A percentile compares a stretch with the other conserved stretches of the same genome.
phyloP scores from a whole-genome alignment of 177 flowering plant species.

The Vitis hybrid region DNA sequence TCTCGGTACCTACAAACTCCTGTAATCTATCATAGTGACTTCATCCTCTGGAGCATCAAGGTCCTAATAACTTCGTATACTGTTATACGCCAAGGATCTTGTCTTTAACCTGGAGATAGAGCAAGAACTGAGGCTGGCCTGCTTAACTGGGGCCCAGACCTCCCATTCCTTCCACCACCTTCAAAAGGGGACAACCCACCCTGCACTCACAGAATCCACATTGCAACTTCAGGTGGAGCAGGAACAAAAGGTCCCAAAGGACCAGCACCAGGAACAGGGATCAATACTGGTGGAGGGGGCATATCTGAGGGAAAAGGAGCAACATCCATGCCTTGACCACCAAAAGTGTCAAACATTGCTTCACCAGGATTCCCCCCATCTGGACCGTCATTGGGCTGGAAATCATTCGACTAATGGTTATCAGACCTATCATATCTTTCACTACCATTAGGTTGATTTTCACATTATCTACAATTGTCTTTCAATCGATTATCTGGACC shows the following conservation, averaged over 20 bases:
- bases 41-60: constrained; percentile 99
- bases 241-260: constrained; percentile 99
- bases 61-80: constrained; percentile 68
- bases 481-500: constrained; percentile 43
- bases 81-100: constrained; percentile 79
- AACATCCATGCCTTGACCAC: constrained; percentile 55
- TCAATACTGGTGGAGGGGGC: constrained; percentile 64
- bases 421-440: constrained; percentile 60
- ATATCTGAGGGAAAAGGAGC: constrained; percentile 64
- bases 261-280: constrained; percentile 96
- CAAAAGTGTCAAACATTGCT: constrained; percentile 53
- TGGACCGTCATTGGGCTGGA: constrained; percentile 40
- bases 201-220: constrained; percentile 89
- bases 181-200: constrained; percentile 88
- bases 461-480: constrained; percentile 52
- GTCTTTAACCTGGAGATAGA: constrained; percentile 60
- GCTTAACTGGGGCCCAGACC: constrained; percentile 53
- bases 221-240: constrained; percentile 99
- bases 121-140: constrained; percentile 69
- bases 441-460: constrained; percentile 36
- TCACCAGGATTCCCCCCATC: constrained; percentile 55
- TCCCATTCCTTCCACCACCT: constrained; percentile 65
- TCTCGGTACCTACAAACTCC: constrained; percentile 62
- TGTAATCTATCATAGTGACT: constrained; percentile 94
- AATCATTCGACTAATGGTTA: constrained; percentile 49